Percentiles rank a stretch among this genome's conserved stretches.
phyloP scores from a whole-genome alignment of 2,329 filamentous ascomycete genomes.

The Calcarisporium arbuscula region DNA sequence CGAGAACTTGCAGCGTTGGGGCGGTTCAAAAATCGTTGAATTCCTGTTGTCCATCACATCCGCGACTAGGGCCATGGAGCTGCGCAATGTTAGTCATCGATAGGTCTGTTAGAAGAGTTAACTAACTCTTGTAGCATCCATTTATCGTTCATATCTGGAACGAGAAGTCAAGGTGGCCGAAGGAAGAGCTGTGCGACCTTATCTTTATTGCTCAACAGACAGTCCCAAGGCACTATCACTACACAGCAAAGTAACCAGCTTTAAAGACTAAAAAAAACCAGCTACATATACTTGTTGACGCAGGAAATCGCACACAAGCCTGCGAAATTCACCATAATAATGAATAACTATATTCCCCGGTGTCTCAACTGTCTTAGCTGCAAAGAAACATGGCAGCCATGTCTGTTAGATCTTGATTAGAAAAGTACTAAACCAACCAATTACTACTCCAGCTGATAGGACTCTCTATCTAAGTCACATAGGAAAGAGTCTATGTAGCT shows the following conservation, averaged over 20 bases:
- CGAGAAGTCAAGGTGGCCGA: neutral
- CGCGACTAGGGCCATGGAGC: neutral
- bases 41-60: slow-evolving; percentile 1
- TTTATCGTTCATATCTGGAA: slow-evolving; percentile 1
- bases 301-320: too few relatives aligned
- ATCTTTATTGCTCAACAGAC: neutral
- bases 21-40: neutral
- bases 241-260: neutral
- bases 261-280: slow-evolving; percentile 1
- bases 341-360: too few relatives aligned
- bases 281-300: too few relatives aligned
- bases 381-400: too few relatives aligned
- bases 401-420: too few relatives aligned
- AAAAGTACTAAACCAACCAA: too few relatives aligned
- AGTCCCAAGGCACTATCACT: neutral
- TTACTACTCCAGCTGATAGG: too few relatives aligned
- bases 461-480: too few relatives aligned
- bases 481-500: too few relatives aligned
- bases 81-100: neutral
- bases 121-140: neutral
- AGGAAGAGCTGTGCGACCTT: slow-evolving; percentile 1
- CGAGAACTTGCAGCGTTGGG: neutral
- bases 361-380: too few relatives aligned
- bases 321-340: too few relatives aligned
- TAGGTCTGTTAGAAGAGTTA: neutral